Evolutionary conservation across 2,329 filamentous ascomycete genomes (phyloP).

Genomic region (Rutstroemia sp.): DNA sequence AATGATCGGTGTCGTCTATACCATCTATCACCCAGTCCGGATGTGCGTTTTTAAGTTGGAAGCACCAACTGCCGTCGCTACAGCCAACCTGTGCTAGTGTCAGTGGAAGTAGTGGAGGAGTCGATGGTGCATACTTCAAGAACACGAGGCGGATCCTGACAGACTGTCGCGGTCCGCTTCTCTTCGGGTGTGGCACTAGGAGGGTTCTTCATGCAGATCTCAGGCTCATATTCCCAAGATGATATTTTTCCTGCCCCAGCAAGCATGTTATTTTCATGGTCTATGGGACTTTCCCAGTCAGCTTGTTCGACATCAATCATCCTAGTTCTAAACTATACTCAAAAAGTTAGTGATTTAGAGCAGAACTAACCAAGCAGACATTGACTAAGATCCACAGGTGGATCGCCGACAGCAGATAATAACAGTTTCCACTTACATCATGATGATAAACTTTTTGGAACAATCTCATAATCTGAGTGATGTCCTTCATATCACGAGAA

Average conservation of each 20-base stretch:
- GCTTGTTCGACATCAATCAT: slow-evolving; percentile 15
- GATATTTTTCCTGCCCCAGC: slow-evolving; percentile 10
- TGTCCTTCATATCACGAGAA: slow-evolving; percentile 15
- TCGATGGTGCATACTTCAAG: slow-evolving; percentile 16
- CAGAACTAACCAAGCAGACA: too few relatives aligned
- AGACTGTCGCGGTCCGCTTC: slow-evolving; percentile 7
- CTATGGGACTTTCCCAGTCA: background rate
- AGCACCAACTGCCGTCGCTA: slow-evolving; percentile 26
- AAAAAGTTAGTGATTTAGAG: background rate
- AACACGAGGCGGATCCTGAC: slow-evolving; percentile 19
- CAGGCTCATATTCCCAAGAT: slow-evolving; percentile 21
- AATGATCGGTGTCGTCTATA: slow-evolving; percentile 26
- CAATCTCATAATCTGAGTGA: slow-evolving; percentile 19
- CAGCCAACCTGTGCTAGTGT: slow-evolving; percentile 18
- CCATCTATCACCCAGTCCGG: slow-evolving; percentile 27
- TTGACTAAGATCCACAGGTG: too few relatives aligned
- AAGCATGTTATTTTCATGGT: background rate
- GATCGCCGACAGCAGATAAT: background rate
- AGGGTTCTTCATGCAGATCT: background rate
- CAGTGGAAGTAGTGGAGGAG: background rate
- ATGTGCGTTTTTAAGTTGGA: slow-evolving; percentile 21
- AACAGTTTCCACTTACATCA: slow-evolving; percentile 16
- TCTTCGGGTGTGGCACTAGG: background rate
- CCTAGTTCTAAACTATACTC: slow-evolving; percentile 16
- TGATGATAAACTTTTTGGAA: slow-evolving; percentile 25